Conservation (phyloP, 1,284 basidiomycete genomes). For the Melampsora larici-populina region DNA sequence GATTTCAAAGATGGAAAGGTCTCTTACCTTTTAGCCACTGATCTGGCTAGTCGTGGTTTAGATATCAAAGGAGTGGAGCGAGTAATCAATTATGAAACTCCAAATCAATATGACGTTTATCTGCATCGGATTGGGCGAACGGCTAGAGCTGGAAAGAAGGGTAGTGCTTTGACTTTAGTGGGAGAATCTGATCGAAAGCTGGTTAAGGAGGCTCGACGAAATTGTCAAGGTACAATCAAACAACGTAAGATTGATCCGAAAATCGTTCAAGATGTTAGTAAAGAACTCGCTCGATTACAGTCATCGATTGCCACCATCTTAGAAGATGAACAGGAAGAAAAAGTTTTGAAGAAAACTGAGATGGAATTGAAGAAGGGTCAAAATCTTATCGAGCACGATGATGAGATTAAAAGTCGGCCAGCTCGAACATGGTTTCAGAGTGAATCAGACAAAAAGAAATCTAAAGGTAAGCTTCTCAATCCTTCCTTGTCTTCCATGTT, state of each 20-base stretch:
- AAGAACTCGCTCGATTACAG: constrained; percentile 70
- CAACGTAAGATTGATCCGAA: constrained; percentile 87
- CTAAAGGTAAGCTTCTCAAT: constrained; percentile 64
- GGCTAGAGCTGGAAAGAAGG: constrained; percentile 86
- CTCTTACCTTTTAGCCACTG: constrained; percentile 90
- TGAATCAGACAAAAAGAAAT: constrained; percentile 73
- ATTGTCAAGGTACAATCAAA: constrained; percentile 77
- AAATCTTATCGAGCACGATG: constrained; percentile 90
- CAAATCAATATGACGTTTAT: constrained; percentile 85
- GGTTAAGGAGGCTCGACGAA: constrained; percentile 92
- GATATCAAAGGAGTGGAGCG: constrained; percentile 53
- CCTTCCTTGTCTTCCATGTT: background rate
- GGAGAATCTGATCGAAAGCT: constrained; percentile 95
- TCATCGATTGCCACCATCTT: constrained; percentile 76
- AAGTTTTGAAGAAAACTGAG: constrained; percentile 83
- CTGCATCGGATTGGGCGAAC: constrained; percentile 95
- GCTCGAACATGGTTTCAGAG: constrained; percentile 97
- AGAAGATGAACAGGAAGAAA: constrained; percentile 93
- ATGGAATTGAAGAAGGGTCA: constrained; percentile 94
- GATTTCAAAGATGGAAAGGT: constrained; percentile 79
- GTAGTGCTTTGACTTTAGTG: constrained; percentile 92
- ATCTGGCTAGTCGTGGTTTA: constrained; percentile 68
- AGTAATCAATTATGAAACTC: constrained; percentile 87
- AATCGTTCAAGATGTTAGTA: constrained; percentile 67
- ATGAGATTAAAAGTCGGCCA: constrained; percentile 90